Conservation (phyloP, 2,329 filamentous ascomycete species). For the Aspergillus eucalypticola region DNA sequence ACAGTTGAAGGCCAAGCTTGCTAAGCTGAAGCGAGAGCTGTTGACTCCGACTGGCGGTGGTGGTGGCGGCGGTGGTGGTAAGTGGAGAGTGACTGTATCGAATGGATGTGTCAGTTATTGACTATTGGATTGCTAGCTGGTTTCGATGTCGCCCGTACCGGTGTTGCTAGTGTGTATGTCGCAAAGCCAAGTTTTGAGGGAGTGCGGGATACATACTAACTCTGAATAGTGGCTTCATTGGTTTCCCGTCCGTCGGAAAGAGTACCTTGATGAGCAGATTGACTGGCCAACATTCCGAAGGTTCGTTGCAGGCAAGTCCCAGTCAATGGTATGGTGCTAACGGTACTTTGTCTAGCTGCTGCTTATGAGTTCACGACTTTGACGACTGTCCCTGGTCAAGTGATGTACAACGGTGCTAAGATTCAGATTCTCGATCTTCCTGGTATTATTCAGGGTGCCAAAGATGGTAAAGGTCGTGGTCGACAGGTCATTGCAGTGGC, state of each 20-base stretch:
- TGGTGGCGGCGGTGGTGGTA: slow-evolving; percentile 69
- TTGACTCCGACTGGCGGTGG: slow-evolving; percentile 78
- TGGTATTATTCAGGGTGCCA: slow-evolving; percentile 97
- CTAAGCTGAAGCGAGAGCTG: slow-evolving; percentile 95
- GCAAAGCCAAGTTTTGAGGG: neutral
- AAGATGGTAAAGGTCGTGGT: slow-evolving; percentile 96
- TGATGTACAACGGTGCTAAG: slow-evolving; percentile 93
- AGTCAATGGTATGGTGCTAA: slow-evolving; percentile 22
- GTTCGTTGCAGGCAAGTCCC: slow-evolving; percentile 31
- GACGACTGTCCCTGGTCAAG: slow-evolving; percentile 94
- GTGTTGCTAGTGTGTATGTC: slow-evolving; percentile 82
- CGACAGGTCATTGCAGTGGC: slow-evolving; percentile 98
- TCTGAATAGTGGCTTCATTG: slow-evolving; percentile 72
- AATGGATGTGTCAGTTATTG: slow-evolving; percentile 8
- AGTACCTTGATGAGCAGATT: slow-evolving; percentile 94
- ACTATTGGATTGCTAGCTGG: slow-evolving; percentile 55
- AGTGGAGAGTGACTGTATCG: slow-evolving; percentile 15
- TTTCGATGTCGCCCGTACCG: slow-evolving; percentile 96
- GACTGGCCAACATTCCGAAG: slow-evolving; percentile 94
- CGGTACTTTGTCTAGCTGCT: slow-evolving; percentile 57
- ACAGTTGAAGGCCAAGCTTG: slow-evolving; percentile 96
- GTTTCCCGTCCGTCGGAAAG: slow-evolving; percentile 97
- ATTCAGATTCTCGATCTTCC: slow-evolving; percentile 98
- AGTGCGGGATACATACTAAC: slow-evolving; percentile 17
- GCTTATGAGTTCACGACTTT: slow-evolving; percentile 99